Base-by-base conservation (phyloP, 257 asterid species). In the Solanum bulbocastanum region DNA sequence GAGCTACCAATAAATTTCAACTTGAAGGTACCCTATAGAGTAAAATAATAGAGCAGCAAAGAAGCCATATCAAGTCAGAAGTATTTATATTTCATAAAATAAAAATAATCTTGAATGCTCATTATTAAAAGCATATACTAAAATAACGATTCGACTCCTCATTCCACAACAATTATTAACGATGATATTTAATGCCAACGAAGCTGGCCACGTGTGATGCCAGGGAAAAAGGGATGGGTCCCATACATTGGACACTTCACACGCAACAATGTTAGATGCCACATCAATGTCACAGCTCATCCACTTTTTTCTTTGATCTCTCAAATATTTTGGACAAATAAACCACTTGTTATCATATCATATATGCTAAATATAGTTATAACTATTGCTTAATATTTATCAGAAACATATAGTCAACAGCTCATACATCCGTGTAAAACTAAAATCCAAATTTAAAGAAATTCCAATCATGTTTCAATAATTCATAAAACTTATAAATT, bases 171-270 rank as follows among this genome's bases (percentile, higher is more conserved):
- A 23, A 62, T 9, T 60, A 60, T 2, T 56, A 56, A 22, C 5
- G 27, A 60, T 22, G 18, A 44, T 74, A 84, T 44, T 37, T 65
- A 71, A 8, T 12, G 62, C 20, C 33, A 56, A 87, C 3, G 39
- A 36, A 86, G 74, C 22, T 88, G 91, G 88, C 87, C 92, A 92
- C 91, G 91, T 92, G 94, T 88, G 86, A 58, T 78, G 87, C 78
- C 88, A 89, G 87, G 87, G 46, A 74, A 32, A 4, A 72, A 30
- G 86, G 89, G 46, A 88, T 90, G 87, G 90, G 90, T 87, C 89
- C 68, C 87, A 60, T 72, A 16, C 56, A 73, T 87, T 79, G 88
- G 91, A 90, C 88, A 88, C 75, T 87, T 86, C 89, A 87, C 78
- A 91, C 89, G 90, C 92, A 88, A 93, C 92, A 87, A 71, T 44